These are phyloP conservation scores for Coffea eugenioides DNA, from an alignment of 257 asterid genomes.

Conservation along the genomic window DNA sequence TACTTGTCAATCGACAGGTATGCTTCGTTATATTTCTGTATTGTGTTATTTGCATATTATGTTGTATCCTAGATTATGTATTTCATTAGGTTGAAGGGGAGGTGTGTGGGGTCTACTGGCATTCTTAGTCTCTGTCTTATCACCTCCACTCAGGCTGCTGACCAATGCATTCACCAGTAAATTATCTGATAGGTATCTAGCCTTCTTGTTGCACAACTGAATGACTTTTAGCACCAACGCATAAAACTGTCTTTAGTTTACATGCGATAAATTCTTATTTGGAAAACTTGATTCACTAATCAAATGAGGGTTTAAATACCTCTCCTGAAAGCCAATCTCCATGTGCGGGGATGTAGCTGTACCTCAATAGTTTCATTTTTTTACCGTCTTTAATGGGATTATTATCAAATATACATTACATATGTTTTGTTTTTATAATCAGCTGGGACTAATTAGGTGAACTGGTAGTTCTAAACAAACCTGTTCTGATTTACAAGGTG, in stretches of 20 bases:
- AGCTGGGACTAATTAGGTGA: background rate
- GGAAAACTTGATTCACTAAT: background rate
- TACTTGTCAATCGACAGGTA: slow-evolving; percentile 98
- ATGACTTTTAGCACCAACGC: background rate
- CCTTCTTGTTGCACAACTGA: background rate
- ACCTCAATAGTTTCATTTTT: background rate
- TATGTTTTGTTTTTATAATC: background rate
- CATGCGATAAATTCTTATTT: background rate
- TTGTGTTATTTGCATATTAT: background rate
- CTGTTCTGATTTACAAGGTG: background rate
- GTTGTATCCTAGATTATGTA: background rate
- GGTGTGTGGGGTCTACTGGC: background rate
- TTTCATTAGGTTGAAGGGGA: background rate
- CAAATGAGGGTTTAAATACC: background rate
- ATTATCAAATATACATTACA: background rate
- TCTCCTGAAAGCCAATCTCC: background rate
- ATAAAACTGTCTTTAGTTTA: background rate
- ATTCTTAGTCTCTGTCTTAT: background rate
- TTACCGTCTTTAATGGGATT: background rate
- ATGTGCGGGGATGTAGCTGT: no score
- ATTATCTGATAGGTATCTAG: background rate
- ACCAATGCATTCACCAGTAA: background rate
- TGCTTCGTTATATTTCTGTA: background rate
- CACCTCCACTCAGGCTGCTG: background rate
- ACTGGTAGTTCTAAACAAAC: background rate